phyloP scores from a whole-genome alignment of 345 rosid genomes.

The Reutealis trisperma region DNA sequence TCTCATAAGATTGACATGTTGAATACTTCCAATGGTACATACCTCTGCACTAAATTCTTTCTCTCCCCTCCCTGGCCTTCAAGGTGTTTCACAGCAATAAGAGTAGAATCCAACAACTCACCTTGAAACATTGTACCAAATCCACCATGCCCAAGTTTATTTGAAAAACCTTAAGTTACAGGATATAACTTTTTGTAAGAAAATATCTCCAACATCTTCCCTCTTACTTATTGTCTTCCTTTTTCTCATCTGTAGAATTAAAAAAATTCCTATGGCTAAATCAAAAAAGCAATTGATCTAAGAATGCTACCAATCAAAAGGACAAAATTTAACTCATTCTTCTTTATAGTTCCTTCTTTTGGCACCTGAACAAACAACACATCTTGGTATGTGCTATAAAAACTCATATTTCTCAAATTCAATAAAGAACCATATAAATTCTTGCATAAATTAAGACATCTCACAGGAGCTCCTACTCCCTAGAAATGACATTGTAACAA shows the following conservation, averaged over 20 bases:
- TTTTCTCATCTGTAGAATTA: slow-evolving; percentile 48
- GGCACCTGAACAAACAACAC: slow-evolving; percentile 52
- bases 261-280: slow-evolving; percentile 29
- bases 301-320: slow-evolving; percentile 52
- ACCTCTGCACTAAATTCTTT: slow-evolving; percentile 36
- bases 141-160: slow-evolving; percentile 34
- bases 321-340: slow-evolving; percentile 37
- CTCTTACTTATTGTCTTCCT: slow-evolving; percentile 36
- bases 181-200: slow-evolving; percentile 27
- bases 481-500: slow-evolving; percentile 23
- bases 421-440: slow-evolving; percentile 51
- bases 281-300: slow-evolving; percentile 50
- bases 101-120: slow-evolving; percentile 20
- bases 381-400: slow-evolving; percentile 31
- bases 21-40: slow-evolving; percentile 33
- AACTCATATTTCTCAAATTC: slow-evolving; percentile 57
- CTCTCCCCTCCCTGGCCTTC: slow-evolving; percentile 32
- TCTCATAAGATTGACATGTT: slow-evolving; percentile 34
- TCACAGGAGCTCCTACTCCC: slow-evolving; percentile 51
- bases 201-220: slow-evolving; percentile 53
- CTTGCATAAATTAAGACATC: slow-evolving; percentile 52
- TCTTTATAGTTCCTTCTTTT: slow-evolving; percentile 34
- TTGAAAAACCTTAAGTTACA: slow-evolving; percentile 25
- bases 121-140: slow-evolving; percentile 35
- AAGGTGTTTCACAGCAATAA: slow-evolving; percentile 33